Conservation (phyloP, 2,329 filamentous ascomycete species). For the Aaosphaeria arxii region DNA sequence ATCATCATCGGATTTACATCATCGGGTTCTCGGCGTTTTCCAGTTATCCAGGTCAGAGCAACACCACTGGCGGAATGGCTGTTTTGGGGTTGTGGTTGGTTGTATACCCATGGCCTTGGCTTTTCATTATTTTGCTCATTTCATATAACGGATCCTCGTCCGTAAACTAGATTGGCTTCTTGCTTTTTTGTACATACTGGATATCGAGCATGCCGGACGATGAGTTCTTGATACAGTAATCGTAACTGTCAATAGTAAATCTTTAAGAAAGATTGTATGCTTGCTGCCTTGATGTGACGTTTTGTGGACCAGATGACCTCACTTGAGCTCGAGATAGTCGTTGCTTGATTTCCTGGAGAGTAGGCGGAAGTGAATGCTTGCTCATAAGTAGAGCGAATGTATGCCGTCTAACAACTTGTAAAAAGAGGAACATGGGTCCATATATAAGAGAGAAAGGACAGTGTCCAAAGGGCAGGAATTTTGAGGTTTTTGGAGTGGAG, state of each 20-base stretch:
- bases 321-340: no score
- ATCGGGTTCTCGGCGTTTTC: constrained; percentile 11
- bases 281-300: background rate
- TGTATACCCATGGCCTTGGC: constrained; percentile 33
- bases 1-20: no score
- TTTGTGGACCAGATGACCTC: no score
- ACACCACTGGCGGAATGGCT: no score
- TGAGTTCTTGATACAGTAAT: constrained; percentile 1
- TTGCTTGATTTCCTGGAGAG: no score
- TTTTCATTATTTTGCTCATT: constrained; percentile 6
- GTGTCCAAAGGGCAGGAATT: no score
- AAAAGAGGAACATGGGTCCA: background rate
- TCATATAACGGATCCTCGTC: background rate
- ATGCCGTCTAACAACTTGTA: background rate
- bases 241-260: constrained; percentile 9
- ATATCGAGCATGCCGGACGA: constrained; percentile 1
- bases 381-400: background rate
- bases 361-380: background rate
- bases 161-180: constrained; percentile 12
- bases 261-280: background rate
- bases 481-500: background rate
- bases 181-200: constrained; percentile 19
- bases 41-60: background rate
- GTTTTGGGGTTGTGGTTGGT: no score
- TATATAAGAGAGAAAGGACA: background rate